Conservation (phyloP, 1,284 basidiomycete genomes). For the Earliella scabrosa region DNA sequence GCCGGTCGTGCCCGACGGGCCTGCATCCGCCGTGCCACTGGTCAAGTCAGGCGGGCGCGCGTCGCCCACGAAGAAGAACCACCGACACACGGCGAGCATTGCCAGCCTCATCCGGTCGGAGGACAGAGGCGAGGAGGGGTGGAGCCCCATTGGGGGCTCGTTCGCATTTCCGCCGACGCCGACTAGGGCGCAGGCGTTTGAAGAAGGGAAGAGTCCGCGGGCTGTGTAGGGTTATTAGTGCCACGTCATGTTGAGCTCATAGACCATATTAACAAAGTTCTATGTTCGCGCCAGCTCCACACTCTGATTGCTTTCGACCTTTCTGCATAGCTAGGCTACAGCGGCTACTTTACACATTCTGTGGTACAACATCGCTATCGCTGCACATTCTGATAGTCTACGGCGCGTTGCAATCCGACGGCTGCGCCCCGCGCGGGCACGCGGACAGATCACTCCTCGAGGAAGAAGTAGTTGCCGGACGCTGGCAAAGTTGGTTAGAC, state of each 20-base stretch:
- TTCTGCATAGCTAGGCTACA: slow-evolving; percentile 24
- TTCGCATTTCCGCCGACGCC: slow-evolving; percentile 49
- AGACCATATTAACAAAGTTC: no score
- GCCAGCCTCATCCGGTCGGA: slow-evolving; percentile 78
- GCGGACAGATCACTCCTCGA: slow-evolving; percentile 62
- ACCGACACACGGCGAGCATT: slow-evolving; percentile 80
- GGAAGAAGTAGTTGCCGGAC: slow-evolving; percentile 88
- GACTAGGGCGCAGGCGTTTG: slow-evolving; percentile 22
- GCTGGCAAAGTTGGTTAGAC: slow-evolving; percentile 43
- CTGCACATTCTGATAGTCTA: background rate
- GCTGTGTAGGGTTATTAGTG: slow-evolving; percentile 11
- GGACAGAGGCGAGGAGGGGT: slow-evolving; percentile 75
- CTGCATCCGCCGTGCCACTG: slow-evolving; percentile 41
- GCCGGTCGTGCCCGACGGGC: slow-evolving; percentile 49
- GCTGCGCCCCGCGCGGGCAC: background rate
- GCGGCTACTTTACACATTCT: slow-evolving; percentile 27
- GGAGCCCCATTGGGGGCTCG: slow-evolving; percentile 68
- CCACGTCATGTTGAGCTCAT: no score
- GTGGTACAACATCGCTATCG: slow-evolving; percentile 17
- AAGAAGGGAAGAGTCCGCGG: slow-evolving; percentile 20
- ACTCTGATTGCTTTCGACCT: no score
- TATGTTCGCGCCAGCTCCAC: no score
- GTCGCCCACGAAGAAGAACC: slow-evolving; percentile 46
- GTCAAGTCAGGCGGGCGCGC: slow-evolving; percentile 30
- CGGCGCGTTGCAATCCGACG: slow-evolving; percentile 2